Conservation (phyloP, 1,284 basidiomycete species). For the Termitomyces sp. region DNA sequence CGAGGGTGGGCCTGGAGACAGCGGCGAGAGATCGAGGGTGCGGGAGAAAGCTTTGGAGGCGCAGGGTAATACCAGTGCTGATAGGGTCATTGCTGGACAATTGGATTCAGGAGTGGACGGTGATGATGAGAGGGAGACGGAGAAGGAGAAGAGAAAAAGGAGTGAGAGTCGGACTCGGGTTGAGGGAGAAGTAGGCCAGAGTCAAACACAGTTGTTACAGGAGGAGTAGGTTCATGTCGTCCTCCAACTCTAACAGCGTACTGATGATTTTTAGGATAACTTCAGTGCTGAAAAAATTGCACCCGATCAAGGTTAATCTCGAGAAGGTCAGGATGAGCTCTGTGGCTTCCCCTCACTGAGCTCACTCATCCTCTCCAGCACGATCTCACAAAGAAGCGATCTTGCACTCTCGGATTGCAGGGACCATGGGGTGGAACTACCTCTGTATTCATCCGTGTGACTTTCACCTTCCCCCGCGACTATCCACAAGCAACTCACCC, state of each 20-base stretch:
- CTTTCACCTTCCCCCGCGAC: slow-evolving; percentile 81
- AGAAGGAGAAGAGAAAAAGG: slow-evolving; percentile 16
- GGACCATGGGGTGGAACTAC: slow-evolving; percentile 86
- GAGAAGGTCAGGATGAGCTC: slow-evolving; percentile 61
- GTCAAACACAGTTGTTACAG: slow-evolving; percentile 55
- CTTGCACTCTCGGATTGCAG: slow-evolving; percentile 81
- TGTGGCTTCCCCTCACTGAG: background rate
- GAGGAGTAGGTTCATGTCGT: slow-evolving; percentile 59
- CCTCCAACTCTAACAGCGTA: background rate
- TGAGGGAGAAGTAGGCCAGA: slow-evolving; percentile 19
- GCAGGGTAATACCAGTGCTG: background rate
- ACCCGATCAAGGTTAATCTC: slow-evolving; percentile 71
- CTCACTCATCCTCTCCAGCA: slow-evolving; percentile 45
- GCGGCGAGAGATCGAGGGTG: slow-evolving; percentile 38
- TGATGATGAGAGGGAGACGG: slow-evolving; percentile 9
- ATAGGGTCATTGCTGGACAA: slow-evolving; percentile 5
- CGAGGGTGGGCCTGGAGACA: slow-evolving; percentile 42
- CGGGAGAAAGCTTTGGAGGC: slow-evolving; percentile 12
- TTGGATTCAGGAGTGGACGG: slow-evolving; percentile 6
- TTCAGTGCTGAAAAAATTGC: slow-evolving; percentile 67
- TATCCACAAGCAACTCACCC: slow-evolving; percentile 68
- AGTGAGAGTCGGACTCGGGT: slow-evolving; percentile 21
- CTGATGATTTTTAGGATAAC: slow-evolving; percentile 55
- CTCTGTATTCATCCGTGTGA: slow-evolving; percentile 81
- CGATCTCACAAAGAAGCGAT: slow-evolving; percentile 75